Evolutionary conservation across 257 asterid species (phyloP), one percentile per base, ranked within the genome.

Genomic region (Linaria vulgaris): DNA sequence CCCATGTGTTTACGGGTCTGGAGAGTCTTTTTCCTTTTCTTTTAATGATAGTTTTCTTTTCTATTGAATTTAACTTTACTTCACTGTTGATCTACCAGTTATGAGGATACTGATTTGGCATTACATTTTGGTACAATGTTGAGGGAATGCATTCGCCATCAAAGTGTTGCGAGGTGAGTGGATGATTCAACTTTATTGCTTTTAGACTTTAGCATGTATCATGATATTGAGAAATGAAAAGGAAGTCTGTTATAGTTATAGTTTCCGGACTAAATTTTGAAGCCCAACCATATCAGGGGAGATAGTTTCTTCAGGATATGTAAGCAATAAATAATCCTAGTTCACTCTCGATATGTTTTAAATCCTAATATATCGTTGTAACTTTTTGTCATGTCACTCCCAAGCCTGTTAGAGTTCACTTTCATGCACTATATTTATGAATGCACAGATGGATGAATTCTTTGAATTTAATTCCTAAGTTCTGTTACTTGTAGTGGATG

Each of bases 81-180:
- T 69, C 10, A 34, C 41, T 34, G 41, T 70, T 19, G 17, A 59
- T 0, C 65, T 38, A 4, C 65, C 78, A 94, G 99, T 59, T 94
- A 88, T 56, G 99, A 82, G 56, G 77, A 84, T 66, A 61, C 76
- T 22, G 99, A 94, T 22, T 70, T 94, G 90, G 96, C 99, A 73
- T 83, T 94, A 77, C 97, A 90, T 56, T 94, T 87, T 68, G 99
- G 99, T 66, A 78, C 96, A 69, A 90, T 94, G 96, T 64, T 90
- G 74, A 90, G 96, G 83, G 99, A 94, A 64, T 94, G 99, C 86
- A 94, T 94, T 69, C 96, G 99, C 47, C 99, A 94, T 74, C 99
- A 94, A 76, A 85, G 79, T 72, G 95, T 90, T 74, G 99, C 99
- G 34, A 87, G 79, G 99, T 90, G 67, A 83, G 82, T 52, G 63